phyloP scores from a whole-genome alignment of 2,329 filamentous ascomycete genomes.

The Sordariomycetes sp. region DNA sequence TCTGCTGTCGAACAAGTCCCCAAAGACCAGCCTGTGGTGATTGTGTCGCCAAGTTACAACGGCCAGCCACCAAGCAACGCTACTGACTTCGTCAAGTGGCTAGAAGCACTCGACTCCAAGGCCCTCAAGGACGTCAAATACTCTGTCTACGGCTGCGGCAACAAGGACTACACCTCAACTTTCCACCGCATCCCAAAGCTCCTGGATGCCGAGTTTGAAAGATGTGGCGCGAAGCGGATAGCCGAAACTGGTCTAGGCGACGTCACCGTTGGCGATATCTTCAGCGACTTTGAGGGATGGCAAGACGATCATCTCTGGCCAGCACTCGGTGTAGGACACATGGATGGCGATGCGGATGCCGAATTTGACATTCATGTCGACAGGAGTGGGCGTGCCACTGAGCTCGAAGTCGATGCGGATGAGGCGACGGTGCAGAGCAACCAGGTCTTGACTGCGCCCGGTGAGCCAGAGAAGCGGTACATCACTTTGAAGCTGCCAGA shows the following conservation, averaged over 20 bases:
- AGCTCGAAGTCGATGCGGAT: background rate
- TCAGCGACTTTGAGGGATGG: constrained; percentile 54
- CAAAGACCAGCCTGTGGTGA: constrained; percentile 40
- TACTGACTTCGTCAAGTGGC: constrained; percentile 58
- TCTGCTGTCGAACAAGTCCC: constrained; percentile 48
- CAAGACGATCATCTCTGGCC: constrained; percentile 39
- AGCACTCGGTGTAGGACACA: constrained; percentile 21
- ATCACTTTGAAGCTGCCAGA: constrained; percentile 56
- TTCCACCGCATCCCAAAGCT: constrained; percentile 54
- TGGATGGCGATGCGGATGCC: background rate
- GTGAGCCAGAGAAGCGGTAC: constrained; percentile 46
- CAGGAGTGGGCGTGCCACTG: background rate
- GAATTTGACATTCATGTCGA: background rate
- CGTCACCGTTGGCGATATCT: constrained; percentile 47
- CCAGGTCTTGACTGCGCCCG: constrained; percentile 9
- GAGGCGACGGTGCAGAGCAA: background rate
- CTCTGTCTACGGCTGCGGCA: constrained; percentile 54
- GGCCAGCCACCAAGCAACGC: constrained; percentile 68
- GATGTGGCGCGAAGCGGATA: constrained; percentile 14
- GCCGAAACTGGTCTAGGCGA: constrained; percentile 40
- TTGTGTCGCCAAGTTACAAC: constrained; percentile 66
- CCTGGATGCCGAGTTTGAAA: constrained; percentile 38
- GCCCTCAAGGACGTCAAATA: constrained; percentile 49
- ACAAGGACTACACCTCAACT: constrained; percentile 42
- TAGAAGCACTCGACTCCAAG: constrained; percentile 41